Percentiles rank a stretch among this genome's conserved stretches.
Conservation (phyloP, 1,139 yeast species). For the Ashbya aceris region DNA sequence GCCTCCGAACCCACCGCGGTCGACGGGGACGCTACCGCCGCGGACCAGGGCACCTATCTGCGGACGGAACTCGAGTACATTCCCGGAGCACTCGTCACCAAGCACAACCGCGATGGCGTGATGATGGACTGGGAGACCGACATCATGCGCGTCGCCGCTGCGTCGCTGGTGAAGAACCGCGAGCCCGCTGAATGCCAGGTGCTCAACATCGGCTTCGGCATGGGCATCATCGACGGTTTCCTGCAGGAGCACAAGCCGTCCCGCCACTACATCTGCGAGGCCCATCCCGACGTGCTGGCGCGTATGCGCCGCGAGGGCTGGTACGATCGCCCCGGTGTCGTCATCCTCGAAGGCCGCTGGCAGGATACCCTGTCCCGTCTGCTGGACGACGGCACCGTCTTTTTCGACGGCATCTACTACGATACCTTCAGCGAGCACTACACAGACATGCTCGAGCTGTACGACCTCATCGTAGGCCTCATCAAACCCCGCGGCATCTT, state of each 20-base stretch:
- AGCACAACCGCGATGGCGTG: conserved; percentile 73
- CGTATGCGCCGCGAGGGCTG: conserved; percentile 72
- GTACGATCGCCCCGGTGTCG: conserved; percentile 67
- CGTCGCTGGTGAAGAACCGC: conserved; percentile 45
- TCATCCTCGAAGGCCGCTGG: conserved; percentile 81
- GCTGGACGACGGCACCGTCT: conserved; percentile 51
- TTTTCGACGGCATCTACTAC: conserved; percentile 84
- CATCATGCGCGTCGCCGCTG: conserved; percentile 74
- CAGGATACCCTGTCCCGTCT: conserved; percentile 67
- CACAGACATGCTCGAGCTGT: conserved; percentile 75
- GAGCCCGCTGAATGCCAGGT: conserved; percentile 38
- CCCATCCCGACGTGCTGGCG: conserved; percentile 81
- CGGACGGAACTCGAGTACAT: conserved; percentile 59
- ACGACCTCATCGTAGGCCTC: conserved; percentile 73
- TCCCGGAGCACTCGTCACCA: conserved; percentile 64
- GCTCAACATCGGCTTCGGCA: conserved; percentile 86
- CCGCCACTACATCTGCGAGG: conserved; percentile 80
- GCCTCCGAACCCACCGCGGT: conserved; percentile 16
- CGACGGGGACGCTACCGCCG: conserved; percentile 46
- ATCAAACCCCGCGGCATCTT: conserved; percentile 74
- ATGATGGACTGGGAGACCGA: conserved; percentile 97
- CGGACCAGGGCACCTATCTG: conserved; percentile 56
- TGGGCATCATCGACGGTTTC: conserved; percentile 87
- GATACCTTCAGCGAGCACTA: conserved; percentile 90
- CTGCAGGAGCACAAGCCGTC: conserved; percentile 55